Percentiles rank a stretch among this genome's conserved stretches.
phyloP scores from a whole-genome alignment of 2,329 filamentous ascomycete species.

The Penicillium palitans region DNA sequence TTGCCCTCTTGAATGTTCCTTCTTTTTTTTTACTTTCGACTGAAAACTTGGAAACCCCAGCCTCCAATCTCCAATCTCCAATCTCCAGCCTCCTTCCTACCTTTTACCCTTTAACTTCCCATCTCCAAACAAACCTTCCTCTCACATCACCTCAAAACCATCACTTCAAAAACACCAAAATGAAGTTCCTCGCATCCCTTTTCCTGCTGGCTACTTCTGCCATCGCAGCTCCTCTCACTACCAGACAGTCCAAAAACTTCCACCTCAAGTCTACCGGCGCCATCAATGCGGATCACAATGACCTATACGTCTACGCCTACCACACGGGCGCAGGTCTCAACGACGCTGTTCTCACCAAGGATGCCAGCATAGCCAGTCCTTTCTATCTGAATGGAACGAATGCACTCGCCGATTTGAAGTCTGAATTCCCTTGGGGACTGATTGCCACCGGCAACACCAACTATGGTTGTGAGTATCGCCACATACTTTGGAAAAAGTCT shows the following conservation, averaged over 20 bases:
- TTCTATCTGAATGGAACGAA: slow-evolving; percentile 38
- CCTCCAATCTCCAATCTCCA: not conserved
- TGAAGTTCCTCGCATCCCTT: slow-evolving; percentile 34
- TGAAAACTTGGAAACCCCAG: not conserved
- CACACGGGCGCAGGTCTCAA: slow-evolving; percentile 45
- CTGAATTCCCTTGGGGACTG: slow-evolving; percentile 36
- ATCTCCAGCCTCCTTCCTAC: not conserved
- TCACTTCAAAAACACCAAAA: slow-evolving; percentile 11
- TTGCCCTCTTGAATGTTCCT: not conserved
- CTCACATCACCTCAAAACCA: not conserved
- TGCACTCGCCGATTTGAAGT: slow-evolving; percentile 33
- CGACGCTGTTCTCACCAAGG: slow-evolving; percentile 38
- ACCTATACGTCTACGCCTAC: slow-evolving; percentile 41
- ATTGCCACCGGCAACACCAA: slow-evolving; percentile 28
- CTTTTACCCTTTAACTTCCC: not conserved
- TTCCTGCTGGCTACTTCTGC: slow-evolving; percentile 31
- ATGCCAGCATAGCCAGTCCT: slow-evolving; percentile 24
- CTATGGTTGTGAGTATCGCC: slow-evolving; percentile 37
- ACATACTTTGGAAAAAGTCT: not conserved
- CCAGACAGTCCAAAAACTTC: slow-evolving; percentile 27
- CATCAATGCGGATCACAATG: slow-evolving; percentile 30
- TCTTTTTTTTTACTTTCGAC: not conserved
- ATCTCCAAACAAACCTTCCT: not conserved
- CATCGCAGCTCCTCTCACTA: slow-evolving; percentile 28
- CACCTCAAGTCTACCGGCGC: slow-evolving; percentile 37